These are phyloP conservation scores for Sclerotinia minor DNA, from an alignment of 2,329 filamentous ascomycete genomes.

Conservation along the genomic window DNA sequence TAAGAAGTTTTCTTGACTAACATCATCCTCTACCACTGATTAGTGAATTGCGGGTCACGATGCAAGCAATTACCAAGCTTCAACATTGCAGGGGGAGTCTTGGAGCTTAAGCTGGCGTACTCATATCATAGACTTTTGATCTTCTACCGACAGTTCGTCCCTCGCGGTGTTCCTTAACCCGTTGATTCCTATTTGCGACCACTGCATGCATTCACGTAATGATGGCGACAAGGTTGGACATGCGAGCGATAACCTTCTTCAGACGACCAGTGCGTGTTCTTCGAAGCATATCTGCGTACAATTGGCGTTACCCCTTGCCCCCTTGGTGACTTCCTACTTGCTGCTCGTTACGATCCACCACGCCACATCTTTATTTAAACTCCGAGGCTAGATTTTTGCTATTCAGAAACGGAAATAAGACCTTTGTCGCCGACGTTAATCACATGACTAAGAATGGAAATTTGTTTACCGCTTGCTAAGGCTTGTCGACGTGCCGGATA, in stretches of 20 bases:
- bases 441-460: not conserved
- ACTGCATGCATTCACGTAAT: not conserved
- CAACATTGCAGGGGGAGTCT: not conserved
- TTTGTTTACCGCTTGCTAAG: not conserved
- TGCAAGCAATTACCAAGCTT: not conserved
- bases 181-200: not conserved
- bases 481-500: constrained; percentile 10
- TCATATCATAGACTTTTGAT: not conserved
- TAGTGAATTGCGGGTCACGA: not conserved
- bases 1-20: not conserved
- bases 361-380: not conserved
- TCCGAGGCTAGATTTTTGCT: not conserved
- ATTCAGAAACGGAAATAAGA: constrained; percentile 16
- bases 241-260: not conserved
- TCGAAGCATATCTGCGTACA: not conserved
- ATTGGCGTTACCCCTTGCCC: not conserved
- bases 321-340: not conserved
- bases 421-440: not conserved
- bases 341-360: constrained; percentile 7
- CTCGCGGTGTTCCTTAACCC: not conserved
- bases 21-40: not conserved
- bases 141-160: not conserved
- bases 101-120: not conserved
- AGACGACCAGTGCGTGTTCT: not conserved
- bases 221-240: not conserved